Evolutionary conservation across 371 early-diverging fungal species (phyloP), one percentile per base, ranked within the genome.

Genomic region (Choanephora cucurbitarum): DNA sequence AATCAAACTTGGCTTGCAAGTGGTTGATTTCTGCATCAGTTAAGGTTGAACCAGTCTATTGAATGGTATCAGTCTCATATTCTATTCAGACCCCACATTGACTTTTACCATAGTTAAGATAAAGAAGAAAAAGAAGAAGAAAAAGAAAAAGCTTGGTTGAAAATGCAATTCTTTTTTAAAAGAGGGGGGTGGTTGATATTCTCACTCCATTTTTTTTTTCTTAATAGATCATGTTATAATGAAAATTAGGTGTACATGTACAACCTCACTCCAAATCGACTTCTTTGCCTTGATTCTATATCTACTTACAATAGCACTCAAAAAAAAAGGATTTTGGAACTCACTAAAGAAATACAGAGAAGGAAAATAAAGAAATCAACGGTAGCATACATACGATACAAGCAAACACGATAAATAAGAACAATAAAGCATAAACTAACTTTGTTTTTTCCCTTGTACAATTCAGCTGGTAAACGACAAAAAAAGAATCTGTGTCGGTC

Each of bases 1-100:
- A 34, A 8, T 62, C 49, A 48, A 58, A 69, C 44, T 58, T 65
- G 37, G 49, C 44, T 34, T 62, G 56, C 39, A 58, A 57, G 44
- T 65, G 55, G 21, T 62, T 56, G 46, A 66, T 52, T 53, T 67
- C 64, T 39, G 64, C 60, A 11, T 60, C 60, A 24, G 62, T 52
- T 32, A 59, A 46, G 21, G 53, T 42, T 7, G 52, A 46, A 21
- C 52, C 58, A 41, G 59, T 41, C 59, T 59, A 42, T 52, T 14
- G 37, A 37, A 37, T 32, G 10, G 10, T n/a, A n/a, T n/a, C n/a
- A n/a, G n/a, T n/a, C n/a, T n/a, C n/a, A n/a, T n/a, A n/a, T n/a
- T n/a, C n/a, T n/a, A n/a, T n/a, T n/a, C n/a, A n/a, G n/a, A n/a
- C n/a, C n/a, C n/a, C n/a, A n/a, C n/a, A n/a, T n/a, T n/a, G n/a